Evolutionary conservation across 805 yeast genomes (phyloP), one percentile per base, ranked within the genome.

Genomic region (Yamadazyma endophytica): DNA sequence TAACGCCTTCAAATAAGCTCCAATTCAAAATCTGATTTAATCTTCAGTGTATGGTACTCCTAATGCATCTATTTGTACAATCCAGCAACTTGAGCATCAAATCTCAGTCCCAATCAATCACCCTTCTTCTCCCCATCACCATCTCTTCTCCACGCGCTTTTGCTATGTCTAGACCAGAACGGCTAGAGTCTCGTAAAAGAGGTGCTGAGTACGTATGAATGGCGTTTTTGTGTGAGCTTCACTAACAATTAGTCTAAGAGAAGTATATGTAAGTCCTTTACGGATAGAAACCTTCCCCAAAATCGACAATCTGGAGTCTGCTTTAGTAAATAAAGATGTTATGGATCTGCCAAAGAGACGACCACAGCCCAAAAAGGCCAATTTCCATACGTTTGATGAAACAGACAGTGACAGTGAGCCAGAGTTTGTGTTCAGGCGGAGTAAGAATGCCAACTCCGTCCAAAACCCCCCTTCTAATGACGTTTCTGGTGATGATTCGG

Each of bases 131-230:
- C 13, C 21, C 31, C 21, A 6, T 11, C 19, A 13, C 5, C 7
- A 9, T 26, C 25, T 23, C 7, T 23, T n/a, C 25, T 23, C n/a
- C 28, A 18, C 15, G 17, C 7, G 13, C 25, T 22, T 22, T 22
- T 8, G 25, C n/a, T 17, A 17, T 6, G 13, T 23, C 26, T 17
- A 33, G 50, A 25, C 33, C 30, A 24, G 46, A 48, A 40, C 41
- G 45, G 35, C 37, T 49, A 17, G 58, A 62, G 36, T 47, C 64
- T 23, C 49, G 70, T 20, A 44, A 56, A 17, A 48, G 70, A 28
- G 71, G 71, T 15, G 55, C 68, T 14, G 70, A 65, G 70, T 63
- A 64, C 44, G 71, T 61, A 18, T 7, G 14, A 18, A 12, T 14
- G 12, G 9, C 16, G n/a, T 17, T 15, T 9, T 13, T 13, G 6